phyloP scores from a whole-genome alignment of 176 grass and related monocot species.

The maize (Zea mays) region Zm-B73-REFERENCE-NAM-5.0 NC_050099.1:231809001-231809500 shows the following conservation, averaged over 20 bases:
- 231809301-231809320: neutral
- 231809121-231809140: constrained; percentile 30
- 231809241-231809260: constrained; percentile 14
- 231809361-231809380: too few species aligned
- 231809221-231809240: constrained; percentile 42
- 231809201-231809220: constrained; percentile 27
- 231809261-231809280: neutral
- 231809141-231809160: constrained; percentile 14
- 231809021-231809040: neutral
- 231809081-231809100: constrained; percentile 46
- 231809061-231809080: constrained; percentile 36
- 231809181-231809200: constrained; percentile 17
- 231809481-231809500: too few species aligned
- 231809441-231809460: too few species aligned
- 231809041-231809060: constrained; percentile 35
- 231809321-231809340: neutral
- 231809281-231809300: neutral
- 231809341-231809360: too few species aligned
- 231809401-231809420: too few species aligned
- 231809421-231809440: too few species aligned
- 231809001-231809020: constrained; percentile 1
- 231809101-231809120: constrained; percentile 8
- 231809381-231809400: too few species aligned
- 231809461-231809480: too few species aligned
- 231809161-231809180: constrained; percentile 3